Evolutionary conservation across 352 stramenopile genomes (phyloP).

Genomic region (Phytophthora agathidicida): DNA sequence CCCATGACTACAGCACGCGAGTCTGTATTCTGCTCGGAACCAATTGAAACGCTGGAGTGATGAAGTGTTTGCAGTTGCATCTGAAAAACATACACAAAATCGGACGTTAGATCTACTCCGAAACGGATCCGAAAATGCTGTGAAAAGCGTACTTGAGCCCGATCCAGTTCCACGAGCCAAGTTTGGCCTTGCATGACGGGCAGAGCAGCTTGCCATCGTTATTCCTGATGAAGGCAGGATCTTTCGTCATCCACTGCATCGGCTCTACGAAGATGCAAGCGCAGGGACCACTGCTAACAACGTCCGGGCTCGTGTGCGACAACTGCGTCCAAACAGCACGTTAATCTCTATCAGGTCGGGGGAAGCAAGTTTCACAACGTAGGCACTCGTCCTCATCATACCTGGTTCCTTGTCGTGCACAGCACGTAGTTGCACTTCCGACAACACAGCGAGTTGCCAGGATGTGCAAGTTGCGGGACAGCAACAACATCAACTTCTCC

Average conservation of each 20-base stretch:
- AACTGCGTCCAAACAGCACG: constrained; percentile 20
- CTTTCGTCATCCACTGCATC: constrained; percentile 68
- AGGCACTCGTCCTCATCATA: constrained; percentile 11
- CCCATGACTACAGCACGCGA: constrained; percentile 35
- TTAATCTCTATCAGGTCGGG: neutral
- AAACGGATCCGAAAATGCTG: neutral
- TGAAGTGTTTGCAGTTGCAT: constrained; percentile 65
- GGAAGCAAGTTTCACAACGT: neutral
- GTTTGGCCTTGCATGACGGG: constrained; percentile 70
- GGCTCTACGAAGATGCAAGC: constrained; percentile 62
- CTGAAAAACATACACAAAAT: constrained; percentile 26
- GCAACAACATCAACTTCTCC: constrained; percentile 35
- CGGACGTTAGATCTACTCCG: neutral
- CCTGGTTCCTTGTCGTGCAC: constrained; percentile 56
- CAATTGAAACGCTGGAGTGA: constrained; percentile 66
- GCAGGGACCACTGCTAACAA: constrained; percentile 11
- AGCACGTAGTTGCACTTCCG: constrained; percentile 68
- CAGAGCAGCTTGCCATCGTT: constrained; percentile 72
- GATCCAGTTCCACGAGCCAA: constrained; percentile 82
- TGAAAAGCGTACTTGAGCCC: constrained; percentile 65
- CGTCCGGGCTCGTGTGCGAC: constrained; percentile 12
- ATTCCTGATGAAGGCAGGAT: constrained; percentile 27
- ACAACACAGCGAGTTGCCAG: constrained; percentile 42
- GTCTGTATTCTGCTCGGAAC: constrained; percentile 55
- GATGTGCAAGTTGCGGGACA: constrained; percentile 22